These are phyloP conservation scores for Wallacemonas sp. DNA, from an alignment of 208 protist species.

Conservation along the genomic window DNA sequence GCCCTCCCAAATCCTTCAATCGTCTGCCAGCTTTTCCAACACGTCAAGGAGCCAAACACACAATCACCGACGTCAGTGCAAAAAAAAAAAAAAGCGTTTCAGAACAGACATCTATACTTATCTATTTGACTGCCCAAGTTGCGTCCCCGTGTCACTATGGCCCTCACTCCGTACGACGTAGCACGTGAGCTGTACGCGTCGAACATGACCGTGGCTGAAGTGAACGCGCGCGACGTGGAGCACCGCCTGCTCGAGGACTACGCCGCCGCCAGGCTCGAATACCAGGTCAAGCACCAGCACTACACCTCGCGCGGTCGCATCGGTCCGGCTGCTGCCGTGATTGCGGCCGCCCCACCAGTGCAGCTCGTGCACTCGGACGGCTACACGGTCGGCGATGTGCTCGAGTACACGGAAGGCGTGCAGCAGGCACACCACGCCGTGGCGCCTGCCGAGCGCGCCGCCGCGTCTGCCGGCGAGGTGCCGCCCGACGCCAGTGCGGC, in stretches of 20 bases:
- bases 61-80: too few species aligned
- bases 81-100: background rate
- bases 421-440: background rate
- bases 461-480: background rate
- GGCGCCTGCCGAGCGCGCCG: too few species aligned
- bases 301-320: conserved; percentile 26
- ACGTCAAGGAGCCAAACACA: too few species aligned
- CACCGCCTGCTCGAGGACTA: conserved; percentile 23
- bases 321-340: background rate
- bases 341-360: background rate
- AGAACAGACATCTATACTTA: too few species aligned
- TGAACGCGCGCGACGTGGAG: conserved; percentile 26
- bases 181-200: conserved; percentile 27
- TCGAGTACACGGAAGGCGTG: background rate
- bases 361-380: background rate
- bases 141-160: conserved; percentile 13
- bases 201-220: conserved; percentile 49
- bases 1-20: too few species aligned
- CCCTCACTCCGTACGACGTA: conserved; percentile 27
- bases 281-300: conserved; percentile 36
- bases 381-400: background rate
- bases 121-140: too few species aligned
- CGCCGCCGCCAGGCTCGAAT: conserved; percentile 41
- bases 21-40: too few species aligned
- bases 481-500: background rate